Conservation (phyloP, 2,329 filamentous ascomycete genomes). For the Phaeosphaeria sp. region DNA sequence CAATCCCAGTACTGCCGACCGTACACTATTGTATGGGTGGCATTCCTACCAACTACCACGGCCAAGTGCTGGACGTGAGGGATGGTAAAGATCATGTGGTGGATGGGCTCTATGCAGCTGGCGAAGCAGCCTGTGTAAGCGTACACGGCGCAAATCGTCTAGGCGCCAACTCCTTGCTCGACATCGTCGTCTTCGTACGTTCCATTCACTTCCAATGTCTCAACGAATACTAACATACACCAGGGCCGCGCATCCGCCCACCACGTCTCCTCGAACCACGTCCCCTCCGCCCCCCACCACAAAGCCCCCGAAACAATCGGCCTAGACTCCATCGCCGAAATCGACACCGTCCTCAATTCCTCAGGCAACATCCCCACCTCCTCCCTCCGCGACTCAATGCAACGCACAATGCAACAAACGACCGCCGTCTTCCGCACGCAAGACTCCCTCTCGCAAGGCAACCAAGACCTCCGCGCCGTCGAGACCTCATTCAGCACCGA, state of each 20-base stretch:
- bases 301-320: constrained; percentile 45
- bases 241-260: constrained; percentile 55
- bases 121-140: constrained; percentile 58
- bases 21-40: constrained; percentile 62
- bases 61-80: constrained; percentile 53
- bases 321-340: constrained; percentile 40
- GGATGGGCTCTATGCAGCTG: constrained; percentile 56
- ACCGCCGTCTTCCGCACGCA: constrained; percentile 56
- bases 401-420: constrained; percentile 56
- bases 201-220: background rate
- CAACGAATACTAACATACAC: background rate
- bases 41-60: constrained; percentile 58
- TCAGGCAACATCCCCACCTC: constrained; percentile 49
- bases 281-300: constrained; percentile 46
- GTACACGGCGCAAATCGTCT: constrained; percentile 59
- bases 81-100: constrained; percentile 51
- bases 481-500: constrained; percentile 46
- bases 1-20: constrained; percentile 59
- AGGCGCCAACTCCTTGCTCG: constrained; percentile 58
- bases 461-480: constrained; percentile 41
- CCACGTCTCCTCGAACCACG: constrained; percentile 50
- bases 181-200: constrained; percentile 57
- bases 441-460: constrained; percentile 45
- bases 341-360: constrained; percentile 46
- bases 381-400: constrained; percentile 52